A percentile compares a stretch with the other conserved stretches of the same genome.
These are phyloP conservation scores for Triticum monococcum DNA, from an alignment of 176 grass and related monocot species.

Conservation along the genomic window DNA sequence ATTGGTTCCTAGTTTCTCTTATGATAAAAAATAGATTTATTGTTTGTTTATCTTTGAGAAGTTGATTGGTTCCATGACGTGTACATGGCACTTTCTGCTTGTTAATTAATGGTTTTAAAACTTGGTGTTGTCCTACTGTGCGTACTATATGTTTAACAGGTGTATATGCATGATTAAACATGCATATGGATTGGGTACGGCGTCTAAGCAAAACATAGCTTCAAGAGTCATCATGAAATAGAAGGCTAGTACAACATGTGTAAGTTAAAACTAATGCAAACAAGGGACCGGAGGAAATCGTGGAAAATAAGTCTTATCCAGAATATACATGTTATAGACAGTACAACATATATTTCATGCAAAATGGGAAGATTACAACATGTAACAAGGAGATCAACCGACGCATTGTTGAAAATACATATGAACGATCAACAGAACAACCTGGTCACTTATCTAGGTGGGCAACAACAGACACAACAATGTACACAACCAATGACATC, in stretches of 20 bases:
- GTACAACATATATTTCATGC: no score
- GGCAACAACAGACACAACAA: background rate
- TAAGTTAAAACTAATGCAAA: constrained; percentile 28
- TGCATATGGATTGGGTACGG: no score
- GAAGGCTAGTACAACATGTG: background rate
- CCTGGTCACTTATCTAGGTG: background rate
- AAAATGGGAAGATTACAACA: background rate
- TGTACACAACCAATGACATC: background rate
- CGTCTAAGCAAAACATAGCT: background rate
- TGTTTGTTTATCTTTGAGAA: no score
- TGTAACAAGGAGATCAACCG: background rate
- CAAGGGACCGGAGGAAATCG: constrained; percentile 10
- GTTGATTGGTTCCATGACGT: no score
- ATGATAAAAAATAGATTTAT: no score
- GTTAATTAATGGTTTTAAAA: no score
- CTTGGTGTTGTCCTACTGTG: no score
- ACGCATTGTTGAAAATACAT: background rate
- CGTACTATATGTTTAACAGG: no score
- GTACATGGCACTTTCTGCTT: no score
- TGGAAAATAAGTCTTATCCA: constrained; percentile 12
- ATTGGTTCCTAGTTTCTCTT: no score
- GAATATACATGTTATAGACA: background rate
- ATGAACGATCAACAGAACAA: background rate
- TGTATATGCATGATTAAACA: no score
- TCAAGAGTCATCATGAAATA: background rate